Evolutionary conservation across 768 basidiomycete genomes (phyloP), one percentile per base, ranked within the genome.

Genomic region (Termitomyces sp.): DNA sequence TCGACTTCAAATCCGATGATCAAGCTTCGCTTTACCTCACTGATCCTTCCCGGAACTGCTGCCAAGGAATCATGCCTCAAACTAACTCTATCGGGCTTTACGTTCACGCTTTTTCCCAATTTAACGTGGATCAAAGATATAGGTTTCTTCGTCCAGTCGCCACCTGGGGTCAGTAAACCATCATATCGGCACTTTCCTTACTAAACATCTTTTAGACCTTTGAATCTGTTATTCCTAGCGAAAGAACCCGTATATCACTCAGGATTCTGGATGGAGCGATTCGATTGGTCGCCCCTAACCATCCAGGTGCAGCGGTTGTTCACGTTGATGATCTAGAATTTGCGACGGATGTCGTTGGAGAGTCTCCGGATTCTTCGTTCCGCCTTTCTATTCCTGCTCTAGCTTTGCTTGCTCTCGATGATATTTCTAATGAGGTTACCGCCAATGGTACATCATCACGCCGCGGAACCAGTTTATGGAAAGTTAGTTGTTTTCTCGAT

Each of bases 201-300:
- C 32, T 56, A 22, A 18, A 26, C 48, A 30, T 48, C 27, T 36
- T 6, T 33, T 49, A 78, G 94, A 89, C 91, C 0, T 99, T 99
- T 67, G 95, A 95, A 70, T 82, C 93, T 24, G 94, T 97, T 13
- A 84, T 94, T 16, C 97, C 97, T 1, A 93, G 81, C 55, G 97
- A 98, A 68, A 74, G 88, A 43, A 98, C 94, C 6, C 76, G 78
- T 12, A 72, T 98, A 26, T 75, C 79, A n/a, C 59, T 95, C 34
- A 82, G 79, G 61, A 65, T 94, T 22, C 58, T 74, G 18, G 88
- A 95, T 64, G 82, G 85, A 10, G 89, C 91, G 0, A 64, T 91
- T 12, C 84, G 86, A 50, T 58, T 82, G 1, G 74, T 83, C 22
- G 81, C 88, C 1, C 81, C 82, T 1, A 80, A 68, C 0, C 74